Evolutionary conservation across 306 rosid genomes (phyloP).

Genomic region (Neltuma alba): DNA sequence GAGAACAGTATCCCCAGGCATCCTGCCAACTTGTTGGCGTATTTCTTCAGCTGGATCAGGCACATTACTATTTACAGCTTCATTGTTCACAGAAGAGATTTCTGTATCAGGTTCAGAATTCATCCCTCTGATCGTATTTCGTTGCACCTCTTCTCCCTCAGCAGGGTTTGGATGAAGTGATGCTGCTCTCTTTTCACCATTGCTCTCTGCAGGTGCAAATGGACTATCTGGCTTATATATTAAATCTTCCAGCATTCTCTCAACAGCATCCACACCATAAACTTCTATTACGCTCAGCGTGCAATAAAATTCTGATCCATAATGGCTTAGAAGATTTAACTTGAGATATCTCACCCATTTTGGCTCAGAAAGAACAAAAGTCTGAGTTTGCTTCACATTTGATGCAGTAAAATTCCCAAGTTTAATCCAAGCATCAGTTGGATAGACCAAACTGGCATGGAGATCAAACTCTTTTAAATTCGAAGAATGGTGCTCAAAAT

Average conservation of each 20-base stretch:
- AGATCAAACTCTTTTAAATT: slow-evolving; percentile 85
- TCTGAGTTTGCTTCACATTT: slow-evolving; percentile 78
- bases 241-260: slow-evolving; percentile 94
- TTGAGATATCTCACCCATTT: slow-evolving; percentile 97
- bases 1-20: slow-evolving; percentile 98
- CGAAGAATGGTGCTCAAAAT: slow-evolving; percentile 93
- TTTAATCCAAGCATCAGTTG: slow-evolving; percentile 81
- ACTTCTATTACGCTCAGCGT: slow-evolving; percentile 80
- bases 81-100: slow-evolving; percentile 49
- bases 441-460: slow-evolving; percentile 80
- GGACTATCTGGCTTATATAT: slow-evolving; percentile 59
- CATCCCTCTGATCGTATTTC: slow-evolving; percentile 38
- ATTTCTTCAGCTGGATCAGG: slow-evolving; percentile 77
- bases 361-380: slow-evolving; percentile 76
- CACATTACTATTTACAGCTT: slow-evolving; percentile 45
- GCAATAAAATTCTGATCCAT: slow-evolving; percentile 94
- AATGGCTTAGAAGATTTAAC: slow-evolving; percentile 79
- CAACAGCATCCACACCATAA: slow-evolving; percentile 95
- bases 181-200: slow-evolving; percentile 51
- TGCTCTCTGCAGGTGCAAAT: slow-evolving; percentile 50
- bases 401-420: slow-evolving; percentile 86
- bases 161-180: slow-evolving; percentile 48
- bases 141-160: slow-evolving; percentile 47
- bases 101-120: slow-evolving; percentile 48
- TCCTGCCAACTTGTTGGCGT: slow-evolving; percentile 81